These are phyloP conservation scores for Trichoderma atrobrunneum DNA, from an alignment of 2,329 filamentous ascomycete genomes.

Conservation along the genomic window DNA sequence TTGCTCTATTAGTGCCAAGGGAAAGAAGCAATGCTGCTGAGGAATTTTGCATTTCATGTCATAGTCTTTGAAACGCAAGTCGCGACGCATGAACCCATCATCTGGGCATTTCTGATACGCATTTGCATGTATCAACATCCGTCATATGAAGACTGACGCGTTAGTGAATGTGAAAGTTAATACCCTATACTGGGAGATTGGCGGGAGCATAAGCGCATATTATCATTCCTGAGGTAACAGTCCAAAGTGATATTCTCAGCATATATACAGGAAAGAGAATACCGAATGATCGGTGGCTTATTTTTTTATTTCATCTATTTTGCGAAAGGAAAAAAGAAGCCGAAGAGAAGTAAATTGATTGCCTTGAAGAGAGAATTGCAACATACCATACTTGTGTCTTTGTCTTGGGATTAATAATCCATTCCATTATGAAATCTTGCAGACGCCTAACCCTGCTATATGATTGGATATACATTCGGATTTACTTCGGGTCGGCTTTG, in stretches of 20 bases:
- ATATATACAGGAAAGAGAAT: not conserved
- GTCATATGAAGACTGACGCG: not conserved
- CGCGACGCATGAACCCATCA: not conserved
- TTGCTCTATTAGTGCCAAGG: not conserved
- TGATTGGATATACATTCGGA: not conserved
- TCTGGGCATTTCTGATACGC: not conserved
- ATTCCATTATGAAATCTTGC: not conserved
- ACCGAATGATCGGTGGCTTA: not conserved
- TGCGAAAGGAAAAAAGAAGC: not conserved
- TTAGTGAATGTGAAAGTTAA: not conserved
- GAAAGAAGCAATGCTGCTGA: not conserved
- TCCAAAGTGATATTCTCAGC: not conserved
- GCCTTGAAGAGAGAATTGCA: not conserved
- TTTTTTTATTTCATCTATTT: not conserved
- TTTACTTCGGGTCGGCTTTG: not conserved
- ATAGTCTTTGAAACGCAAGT: not conserved
- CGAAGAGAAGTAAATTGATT: not conserved
- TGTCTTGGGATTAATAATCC: not conserved
- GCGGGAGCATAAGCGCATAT: not conserved
- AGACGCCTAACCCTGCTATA: not conserved
- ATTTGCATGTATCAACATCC: not conserved
- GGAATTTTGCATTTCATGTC: not conserved
- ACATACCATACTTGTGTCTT: not conserved
- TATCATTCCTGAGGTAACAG: not conserved
- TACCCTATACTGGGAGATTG: not conserved